Evolutionary conservation across 2,329 filamentous ascomycete genomes (phyloP).

Genomic region (Kalmusia sp.): DNA sequence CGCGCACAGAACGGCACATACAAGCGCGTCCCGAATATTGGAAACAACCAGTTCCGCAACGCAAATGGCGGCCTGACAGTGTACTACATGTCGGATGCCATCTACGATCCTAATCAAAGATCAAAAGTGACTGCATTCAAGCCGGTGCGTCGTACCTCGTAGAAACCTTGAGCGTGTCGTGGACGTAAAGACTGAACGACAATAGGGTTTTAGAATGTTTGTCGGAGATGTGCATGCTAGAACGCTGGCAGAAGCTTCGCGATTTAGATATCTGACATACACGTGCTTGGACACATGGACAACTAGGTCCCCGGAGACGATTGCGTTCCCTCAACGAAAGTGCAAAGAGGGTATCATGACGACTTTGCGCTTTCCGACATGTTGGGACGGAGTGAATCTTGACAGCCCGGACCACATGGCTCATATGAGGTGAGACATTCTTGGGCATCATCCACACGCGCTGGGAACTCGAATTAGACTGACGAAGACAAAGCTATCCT

Average conservation of each 20-base stretch:
- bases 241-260: conserved; percentile 41
- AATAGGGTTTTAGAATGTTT: conserved; percentile 21
- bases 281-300: conserved; percentile 45
- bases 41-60: conserved; percentile 23
- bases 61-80: conserved; percentile 23
- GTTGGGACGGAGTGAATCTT: conserved; percentile 50
- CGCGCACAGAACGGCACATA: conserved; percentile 20
- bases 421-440: conserved; percentile 17
- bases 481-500: conserved; percentile 61
- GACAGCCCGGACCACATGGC: conserved; percentile 68
- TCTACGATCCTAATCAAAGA: conserved; percentile 21
- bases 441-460: conserved; percentile 19
- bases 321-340: conserved; percentile 56
- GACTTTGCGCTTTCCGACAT: conserved; percentile 50
- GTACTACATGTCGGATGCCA: conserved; percentile 27
- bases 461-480: conserved; percentile 38
- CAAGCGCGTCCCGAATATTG: conserved; percentile 23
- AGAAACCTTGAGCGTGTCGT: neutral
- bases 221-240: conserved; percentile 20
- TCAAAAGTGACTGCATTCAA: conserved; percentile 26
- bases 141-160: conserved; percentile 13
- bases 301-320: conserved; percentile 12
- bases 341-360: conserved; percentile 29
- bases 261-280: conserved; percentile 52
- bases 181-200: neutral